Evolutionary conservation across 2,329 filamentous ascomycete species (phyloP).

Genomic region (Fusarium falciforme): DNA sequence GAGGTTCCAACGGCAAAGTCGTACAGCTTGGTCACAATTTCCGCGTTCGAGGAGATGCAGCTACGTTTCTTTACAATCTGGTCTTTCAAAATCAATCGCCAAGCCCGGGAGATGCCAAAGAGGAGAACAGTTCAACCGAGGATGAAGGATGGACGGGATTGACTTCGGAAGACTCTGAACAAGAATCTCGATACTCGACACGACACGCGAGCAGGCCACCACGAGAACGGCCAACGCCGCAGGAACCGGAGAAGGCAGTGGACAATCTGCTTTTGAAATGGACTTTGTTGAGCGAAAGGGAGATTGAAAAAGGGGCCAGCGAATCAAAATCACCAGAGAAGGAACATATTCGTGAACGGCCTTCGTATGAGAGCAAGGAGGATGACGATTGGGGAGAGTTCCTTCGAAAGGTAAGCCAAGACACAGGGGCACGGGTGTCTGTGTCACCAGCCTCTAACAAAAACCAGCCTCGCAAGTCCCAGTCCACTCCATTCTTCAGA

Average conservation of each 20-base stretch:
- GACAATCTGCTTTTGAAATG: constrained; percentile 19
- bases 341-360: background rate
- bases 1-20: background rate
- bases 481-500: background rate
- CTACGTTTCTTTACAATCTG: constrained; percentile 24
- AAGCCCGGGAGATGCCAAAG: fast-evolving
- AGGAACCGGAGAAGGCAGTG: constrained; percentile 14
- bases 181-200: background rate
- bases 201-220: background rate
- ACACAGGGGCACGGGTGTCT: background rate
- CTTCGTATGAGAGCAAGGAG: background rate
- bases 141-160: background rate
- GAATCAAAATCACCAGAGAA: background rate
- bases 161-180: background rate
- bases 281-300: constrained; percentile 18
- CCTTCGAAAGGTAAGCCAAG: background rate
- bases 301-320: constrained; percentile 1
- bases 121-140: background rate
- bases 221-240: background rate
- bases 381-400: background rate
- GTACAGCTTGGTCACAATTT: constrained; percentile 18
- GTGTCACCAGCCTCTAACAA: background rate
- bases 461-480: background rate
- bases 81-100: constrained; percentile 12
- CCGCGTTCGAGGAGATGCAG: constrained; percentile 22